phyloP scores from a whole-genome alignment of 2,329 filamentous ascomycete genomes.

The Scedosporium minutisporum region DNA sequence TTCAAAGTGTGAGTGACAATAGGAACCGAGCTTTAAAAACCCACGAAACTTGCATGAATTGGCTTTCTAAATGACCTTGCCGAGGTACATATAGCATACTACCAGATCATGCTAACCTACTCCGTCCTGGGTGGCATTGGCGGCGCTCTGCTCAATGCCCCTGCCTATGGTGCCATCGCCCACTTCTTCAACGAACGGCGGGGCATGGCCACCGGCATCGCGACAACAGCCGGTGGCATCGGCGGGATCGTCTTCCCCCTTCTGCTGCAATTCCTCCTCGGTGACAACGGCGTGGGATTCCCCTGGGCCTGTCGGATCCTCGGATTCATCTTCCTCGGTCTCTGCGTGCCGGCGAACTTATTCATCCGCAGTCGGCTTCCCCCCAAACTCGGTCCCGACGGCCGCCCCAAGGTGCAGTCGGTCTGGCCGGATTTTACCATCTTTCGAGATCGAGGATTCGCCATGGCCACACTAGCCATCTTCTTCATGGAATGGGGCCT shows the following conservation, averaged over 20 bases:
- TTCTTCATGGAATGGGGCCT: slow-evolving; percentile 64
- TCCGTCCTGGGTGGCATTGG: slow-evolving; percentile 60
- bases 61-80: too few species aligned
- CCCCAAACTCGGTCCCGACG: slow-evolving; percentile 21
- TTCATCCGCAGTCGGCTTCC: slow-evolving; percentile 46
- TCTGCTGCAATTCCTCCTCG: slow-evolving; percentile 34
- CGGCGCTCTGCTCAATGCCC: slow-evolving; percentile 68
- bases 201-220: slow-evolving; percentile 71
- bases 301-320: slow-evolving; percentile 40
- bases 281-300: slow-evolving; percentile 34
- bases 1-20: slow-evolving; percentile 39
- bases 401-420: slow-evolving; percentile 17
- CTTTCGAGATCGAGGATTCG: slow-evolving; percentile 50
- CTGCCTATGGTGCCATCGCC: slow-evolving; percentile 62
- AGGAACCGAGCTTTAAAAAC: too few species aligned
- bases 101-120: slow-evolving; percentile 72
- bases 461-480: slow-evolving; percentile 49
- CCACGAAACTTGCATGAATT: too few species aligned
- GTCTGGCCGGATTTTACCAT: slow-evolving; percentile 51
- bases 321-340: slow-evolving; percentile 37
- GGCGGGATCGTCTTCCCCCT: slow-evolving; percentile 58
- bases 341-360: slow-evolving; percentile 36
- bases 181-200: slow-evolving; percentile 69
- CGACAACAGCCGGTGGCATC: slow-evolving; percentile 53
- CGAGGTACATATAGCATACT: slow-evolving; percentile 41